Evolutionary conservation across 78 protist species (phyloP), one percentile per base, ranked within the genome.

Genomic region (Dictyostelium citrinum): DNA sequence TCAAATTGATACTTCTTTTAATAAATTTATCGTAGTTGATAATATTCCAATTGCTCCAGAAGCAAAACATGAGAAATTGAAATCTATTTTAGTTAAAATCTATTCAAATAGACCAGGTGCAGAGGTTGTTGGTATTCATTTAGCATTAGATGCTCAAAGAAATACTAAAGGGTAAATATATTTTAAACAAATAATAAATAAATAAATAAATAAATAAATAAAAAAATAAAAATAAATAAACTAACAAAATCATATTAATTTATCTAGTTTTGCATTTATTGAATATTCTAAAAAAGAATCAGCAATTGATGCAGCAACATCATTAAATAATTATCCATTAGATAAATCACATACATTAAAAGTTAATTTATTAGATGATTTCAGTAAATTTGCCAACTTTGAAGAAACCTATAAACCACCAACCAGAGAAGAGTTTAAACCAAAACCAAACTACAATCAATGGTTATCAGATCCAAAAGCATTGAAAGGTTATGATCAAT

Each of bases 401-500:
- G 39, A 67, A 12, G 90, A 70, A 39, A 49, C 60, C 1, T 91
- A 82, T 27, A 29, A n/a, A 31, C 55, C 72, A 61, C 90, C 90
- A 64, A 37, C 12, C 1, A 37, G 10, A 17, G 81, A 70, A 35
- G 83, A 75, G 2, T 91, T 74, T 46, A 74, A 12, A 41, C 27
- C 43, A 11, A 77, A 81, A 64, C 70, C 77, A n/a, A 82, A 82
- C 9, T 45, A 75, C 22, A 22, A 91, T 39, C 49, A 83, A 17
- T 91, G 95, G 95, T 68, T 91, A 31, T 72, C n/a, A 43, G 78
- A 83, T n/a, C 22, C 83, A 35, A 24, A 75, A 12, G 67, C 84
- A 51, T 33, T 91, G n/a, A 86, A 77, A 68, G 83, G 84, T 33
- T 86, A 68, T 67, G 95, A 91, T 37, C 90, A 91, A 68, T 91